Percentiles rank a stretch among this genome's conserved stretches.
These are phyloP conservation scores for Quercus ilex DNA, from an alignment of 306 rosid genomes.

Conservation along the genomic window DNA sequence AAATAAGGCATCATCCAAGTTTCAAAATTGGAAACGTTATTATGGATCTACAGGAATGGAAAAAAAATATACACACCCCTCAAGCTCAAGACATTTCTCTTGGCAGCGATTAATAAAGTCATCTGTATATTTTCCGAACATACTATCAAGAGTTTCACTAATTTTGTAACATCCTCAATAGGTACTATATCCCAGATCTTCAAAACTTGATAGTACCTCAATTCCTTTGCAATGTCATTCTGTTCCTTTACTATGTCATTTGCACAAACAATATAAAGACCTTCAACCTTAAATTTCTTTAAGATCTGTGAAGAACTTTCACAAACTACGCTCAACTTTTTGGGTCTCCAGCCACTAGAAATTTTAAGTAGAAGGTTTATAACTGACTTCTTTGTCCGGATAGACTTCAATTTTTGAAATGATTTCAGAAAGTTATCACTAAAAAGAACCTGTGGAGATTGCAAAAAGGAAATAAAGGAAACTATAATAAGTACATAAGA, in stretches of 20 bases:
- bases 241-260: conserved; percentile 51
- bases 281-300: conserved; percentile 58
- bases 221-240: conserved; percentile 41
- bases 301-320: conserved; percentile 45
- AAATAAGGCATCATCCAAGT: neutral
- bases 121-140: conserved; percentile 53
- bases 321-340: conserved; percentile 27
- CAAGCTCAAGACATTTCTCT: conserved; percentile 43
- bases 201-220: conserved; percentile 43
- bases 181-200: conserved; percentile 72
- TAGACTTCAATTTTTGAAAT: conserved; percentile 43
- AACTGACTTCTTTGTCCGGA: conserved; percentile 37
- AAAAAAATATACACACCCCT: conserved; percentile 41
- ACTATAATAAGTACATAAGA: neutral
- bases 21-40: neutral
- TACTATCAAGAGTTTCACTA: conserved; percentile 49
- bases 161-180: conserved; percentile 50
- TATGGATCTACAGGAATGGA: neutral
- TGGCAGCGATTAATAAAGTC: conserved; percentile 49
- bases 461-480: neutral
- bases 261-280: conserved; percentile 47
- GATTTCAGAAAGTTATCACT: conserved; percentile 71
- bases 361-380: conserved; percentile 54
- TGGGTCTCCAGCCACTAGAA: conserved; percentile 77
- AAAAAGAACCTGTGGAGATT: conserved; percentile 47